Evolutionary conservation across 2,329 filamentous ascomycete species (phyloP).

Genomic region (Hortaea werneckii): DNA sequence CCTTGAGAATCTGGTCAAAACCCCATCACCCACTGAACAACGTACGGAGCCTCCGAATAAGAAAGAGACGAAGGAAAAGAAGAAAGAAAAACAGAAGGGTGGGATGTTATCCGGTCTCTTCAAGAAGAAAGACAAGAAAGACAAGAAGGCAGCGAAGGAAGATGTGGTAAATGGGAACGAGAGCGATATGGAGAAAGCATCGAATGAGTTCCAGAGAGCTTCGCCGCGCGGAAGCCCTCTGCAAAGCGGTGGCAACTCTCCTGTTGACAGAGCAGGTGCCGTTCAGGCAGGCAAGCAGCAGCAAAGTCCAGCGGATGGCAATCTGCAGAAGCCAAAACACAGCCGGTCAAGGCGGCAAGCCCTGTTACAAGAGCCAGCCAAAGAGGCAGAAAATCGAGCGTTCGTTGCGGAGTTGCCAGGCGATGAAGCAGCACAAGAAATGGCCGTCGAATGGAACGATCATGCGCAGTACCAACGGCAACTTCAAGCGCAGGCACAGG

Average conservation of each 20-base stretch:
- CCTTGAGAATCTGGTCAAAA: constrained; percentile 67
- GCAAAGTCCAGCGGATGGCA: constrained; percentile 3
- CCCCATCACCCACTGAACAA: constrained; percentile 49
- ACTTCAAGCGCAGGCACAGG: constrained; percentile 7
- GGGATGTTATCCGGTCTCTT: constrained; percentile 63
- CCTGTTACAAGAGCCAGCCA: constrained; percentile 2
- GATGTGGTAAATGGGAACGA: constrained; percentile 12
- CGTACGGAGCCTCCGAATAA: constrained; percentile 46
- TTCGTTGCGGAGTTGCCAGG: constrained; percentile 30
- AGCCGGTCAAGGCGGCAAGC: constrained; percentile 4
- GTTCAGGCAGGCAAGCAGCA: not conserved
- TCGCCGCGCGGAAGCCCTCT: constrained; percentile 13
- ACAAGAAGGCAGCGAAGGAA: constrained; percentile 49
- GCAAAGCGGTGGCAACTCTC: constrained; percentile 13
- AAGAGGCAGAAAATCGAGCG: constrained; percentile 6
- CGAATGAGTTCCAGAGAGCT: constrained; percentile 17
- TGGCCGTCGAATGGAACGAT: constrained; percentile 34
- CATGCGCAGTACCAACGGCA: not conserved
- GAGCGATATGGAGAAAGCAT: constrained; percentile 23
- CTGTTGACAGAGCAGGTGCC: constrained; percentile 10
- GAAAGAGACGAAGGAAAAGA: constrained; percentile 72
- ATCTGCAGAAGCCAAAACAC: constrained; percentile 13
- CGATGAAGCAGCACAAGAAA: constrained; percentile 27
- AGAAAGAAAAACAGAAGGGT: constrained; percentile 59
- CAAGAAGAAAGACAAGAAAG: constrained; percentile 54